Conservation (phyloP, 352 stramenopile species). For the Globisporangium acanthophoron region DNA sequence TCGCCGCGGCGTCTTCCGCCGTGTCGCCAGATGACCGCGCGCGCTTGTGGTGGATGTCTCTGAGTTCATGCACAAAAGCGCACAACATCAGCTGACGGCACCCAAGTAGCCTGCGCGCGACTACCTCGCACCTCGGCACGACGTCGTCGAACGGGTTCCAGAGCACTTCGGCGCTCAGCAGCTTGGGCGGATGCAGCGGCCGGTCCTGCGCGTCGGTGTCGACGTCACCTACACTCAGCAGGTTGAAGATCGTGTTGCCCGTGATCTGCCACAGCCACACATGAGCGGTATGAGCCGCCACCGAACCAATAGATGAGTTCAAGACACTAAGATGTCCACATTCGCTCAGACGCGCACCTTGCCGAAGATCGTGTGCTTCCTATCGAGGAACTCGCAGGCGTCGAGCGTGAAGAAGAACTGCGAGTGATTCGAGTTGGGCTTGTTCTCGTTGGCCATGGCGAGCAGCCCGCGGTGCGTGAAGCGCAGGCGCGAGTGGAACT, state of each 20-base stretch:
- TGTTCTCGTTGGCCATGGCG: constrained; percentile 91
- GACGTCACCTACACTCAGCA: constrained; percentile 87
- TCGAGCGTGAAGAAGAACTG: constrained; percentile 99
- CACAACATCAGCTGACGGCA: not conserved
- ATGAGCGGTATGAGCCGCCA: not conserved
- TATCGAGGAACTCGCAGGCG: constrained; percentile 91
- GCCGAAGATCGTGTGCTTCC: constrained; percentile 94
- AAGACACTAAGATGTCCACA: no score
- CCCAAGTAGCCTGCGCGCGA: not conserved
- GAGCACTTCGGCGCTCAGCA: constrained; percentile 89
- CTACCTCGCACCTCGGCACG: constrained; percentile 52
- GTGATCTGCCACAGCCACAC: constrained; percentile 48
- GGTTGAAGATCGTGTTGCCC: constrained; percentile 98
- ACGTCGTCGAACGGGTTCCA: constrained; percentile 96
- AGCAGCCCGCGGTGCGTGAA: constrained; percentile 96
- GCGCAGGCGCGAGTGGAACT: constrained; percentile 92
- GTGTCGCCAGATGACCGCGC: constrained; percentile 2
- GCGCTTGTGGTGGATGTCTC: constrained; percentile 21
- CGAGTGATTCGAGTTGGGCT: constrained; percentile 82
- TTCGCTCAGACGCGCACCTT: constrained; percentile 26
- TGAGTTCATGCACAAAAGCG: not conserved
- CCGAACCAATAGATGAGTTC: no score
- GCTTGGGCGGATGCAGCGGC: constrained; percentile 59
- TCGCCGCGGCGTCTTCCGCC: constrained; percentile 30
- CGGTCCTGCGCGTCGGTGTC: constrained; percentile 85